A percentile compares a stretch with the other conserved stretches of the same genome.
phyloP scores from a whole-genome alignment of 257 asterid species.

The Scutellaria baicalensis region DNA sequence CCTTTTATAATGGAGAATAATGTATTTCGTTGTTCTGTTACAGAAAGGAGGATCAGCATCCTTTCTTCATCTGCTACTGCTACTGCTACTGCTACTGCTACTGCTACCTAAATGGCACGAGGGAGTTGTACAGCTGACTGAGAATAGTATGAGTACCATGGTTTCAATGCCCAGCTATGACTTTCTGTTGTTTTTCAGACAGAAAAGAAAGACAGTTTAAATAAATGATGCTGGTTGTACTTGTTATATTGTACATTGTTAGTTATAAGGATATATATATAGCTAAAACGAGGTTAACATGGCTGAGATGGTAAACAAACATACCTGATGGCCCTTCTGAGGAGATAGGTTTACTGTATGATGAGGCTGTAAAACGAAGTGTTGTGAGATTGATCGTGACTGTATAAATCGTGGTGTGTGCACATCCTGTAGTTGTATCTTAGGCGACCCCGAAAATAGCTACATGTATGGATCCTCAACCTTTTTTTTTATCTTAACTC shows the following conservation, averaged over 20 bases:
- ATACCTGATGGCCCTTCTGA: constrained; percentile 37
- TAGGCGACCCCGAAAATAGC: background rate
- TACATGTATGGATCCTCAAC: background rate
- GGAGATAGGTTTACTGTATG: constrained; percentile 31
- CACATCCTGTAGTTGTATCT: background rate
- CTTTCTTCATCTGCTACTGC: constrained; percentile 21
- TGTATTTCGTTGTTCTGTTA: constrained; percentile 4
- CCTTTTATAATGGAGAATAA: background rate
- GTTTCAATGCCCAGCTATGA: constrained; percentile 19
- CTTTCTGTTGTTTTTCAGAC: constrained; percentile 17
- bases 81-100: no score
- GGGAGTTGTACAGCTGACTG: constrained; percentile 67
- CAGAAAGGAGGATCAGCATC: constrained; percentile 74
- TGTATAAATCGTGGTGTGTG: background rate
- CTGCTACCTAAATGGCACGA: constrained; percentile 25
- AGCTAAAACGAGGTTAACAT: constrained; percentile 39
- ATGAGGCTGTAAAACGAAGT: constrained; percentile 36
- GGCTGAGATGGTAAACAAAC: constrained; percentile 27
- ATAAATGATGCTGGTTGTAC: constrained; percentile 41
- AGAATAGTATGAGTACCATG: constrained; percentile 34
- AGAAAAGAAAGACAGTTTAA: constrained; percentile 23
- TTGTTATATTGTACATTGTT: constrained; percentile 44
- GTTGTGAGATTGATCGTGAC: background rate
- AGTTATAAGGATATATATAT: constrained; percentile 24
- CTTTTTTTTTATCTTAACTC: background rate